These are phyloP conservation scores for Phytophthora aleatoria DNA, from an alignment of 352 stramenopile species.

Conservation along the genomic window DNA sequence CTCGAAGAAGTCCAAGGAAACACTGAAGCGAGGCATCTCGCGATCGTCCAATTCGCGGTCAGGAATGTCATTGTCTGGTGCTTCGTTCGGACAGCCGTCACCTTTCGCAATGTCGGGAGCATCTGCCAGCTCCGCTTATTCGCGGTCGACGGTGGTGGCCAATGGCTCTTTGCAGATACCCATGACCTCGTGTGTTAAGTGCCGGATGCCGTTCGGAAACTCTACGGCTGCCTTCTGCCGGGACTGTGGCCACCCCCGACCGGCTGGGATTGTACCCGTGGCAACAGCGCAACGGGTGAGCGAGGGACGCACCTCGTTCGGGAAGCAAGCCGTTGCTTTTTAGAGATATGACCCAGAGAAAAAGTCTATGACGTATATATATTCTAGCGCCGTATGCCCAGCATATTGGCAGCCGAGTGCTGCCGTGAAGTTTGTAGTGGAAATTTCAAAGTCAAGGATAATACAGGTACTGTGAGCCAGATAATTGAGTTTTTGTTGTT, in stretches of 20 bases:
- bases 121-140: constrained; percentile 19
- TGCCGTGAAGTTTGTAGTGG: too few relatives aligned
- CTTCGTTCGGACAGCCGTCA: constrained; percentile 25
- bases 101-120: constrained; percentile 30
- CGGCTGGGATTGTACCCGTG: constrained; percentile 13
- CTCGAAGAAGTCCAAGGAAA: constrained; percentile 30
- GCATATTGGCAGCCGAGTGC: too few relatives aligned
- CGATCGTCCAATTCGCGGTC: constrained; percentile 30
- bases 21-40: constrained; percentile 22
- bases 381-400: too few relatives aligned
- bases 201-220: constrained; percentile 55
- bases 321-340: constrained; percentile 31
- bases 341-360: constrained; percentile 4
- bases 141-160: constrained; percentile 8
- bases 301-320: constrained; percentile 21
- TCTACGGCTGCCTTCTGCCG: constrained; percentile 65
- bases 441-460: neutral
- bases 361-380: constrained; percentile 9
- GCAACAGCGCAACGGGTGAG: constrained; percentile 21
- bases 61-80: constrained; percentile 21
- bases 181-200: constrained; percentile 54
- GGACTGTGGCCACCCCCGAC: constrained; percentile 71
- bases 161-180: constrained; percentile 8
- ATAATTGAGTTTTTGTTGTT: neutral
- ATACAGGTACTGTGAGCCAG: neutral